A percentile compares a stretch with the other conserved stretches of the same genome.
These are phyloP conservation scores for Fragaria ananassa DNA, from an alignment of 306 rosid species.

Conservation along the genomic window DNA sequence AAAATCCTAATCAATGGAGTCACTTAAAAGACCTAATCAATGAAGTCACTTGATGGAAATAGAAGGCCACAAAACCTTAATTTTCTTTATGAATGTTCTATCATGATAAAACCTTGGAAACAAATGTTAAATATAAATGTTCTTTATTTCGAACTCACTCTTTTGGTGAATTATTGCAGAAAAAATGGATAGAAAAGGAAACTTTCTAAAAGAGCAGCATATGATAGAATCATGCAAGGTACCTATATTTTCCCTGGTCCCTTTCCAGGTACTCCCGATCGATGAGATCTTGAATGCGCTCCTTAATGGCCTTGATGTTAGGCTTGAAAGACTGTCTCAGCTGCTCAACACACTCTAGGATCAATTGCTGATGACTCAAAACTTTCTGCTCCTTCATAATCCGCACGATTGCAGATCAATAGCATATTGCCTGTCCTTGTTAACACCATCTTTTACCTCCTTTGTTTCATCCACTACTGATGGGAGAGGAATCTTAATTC, in stretches of 20 bases:
- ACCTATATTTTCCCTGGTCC: constrained; percentile 46
- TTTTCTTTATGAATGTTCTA: too few relatives aligned
- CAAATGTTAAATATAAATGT: background rate
- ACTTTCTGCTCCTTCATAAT: constrained; percentile 61
- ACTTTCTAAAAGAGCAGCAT: background rate
- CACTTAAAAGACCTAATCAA: background rate
- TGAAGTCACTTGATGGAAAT: background rate
- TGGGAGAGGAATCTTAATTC: constrained; percentile 70
- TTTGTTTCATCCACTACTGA: constrained; percentile 47
- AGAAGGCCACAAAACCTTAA: background rate
- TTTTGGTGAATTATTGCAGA: background rate
- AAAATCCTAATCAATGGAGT: too few relatives aligned
- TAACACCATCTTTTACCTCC: constrained; percentile 54
- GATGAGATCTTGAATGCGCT: constrained; percentile 67
- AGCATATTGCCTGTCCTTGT: constrained; percentile 61
- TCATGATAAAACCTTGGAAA: too few relatives aligned
- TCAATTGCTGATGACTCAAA: constrained; percentile 48
- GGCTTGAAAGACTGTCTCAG: constrained; percentile 67
- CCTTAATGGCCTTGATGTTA: constrained; percentile 63
- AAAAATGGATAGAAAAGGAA: background rate
- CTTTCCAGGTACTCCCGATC: constrained; percentile 58
- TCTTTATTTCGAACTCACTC: background rate
- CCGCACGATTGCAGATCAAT: constrained; percentile 67
- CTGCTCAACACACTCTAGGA: constrained; percentile 57
- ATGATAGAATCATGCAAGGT: constrained; percentile 39